These are phyloP conservation scores for Diplocarpon mali DNA, from an alignment of 2,329 filamentous ascomycete species.

Conservation along the genomic window DNA sequence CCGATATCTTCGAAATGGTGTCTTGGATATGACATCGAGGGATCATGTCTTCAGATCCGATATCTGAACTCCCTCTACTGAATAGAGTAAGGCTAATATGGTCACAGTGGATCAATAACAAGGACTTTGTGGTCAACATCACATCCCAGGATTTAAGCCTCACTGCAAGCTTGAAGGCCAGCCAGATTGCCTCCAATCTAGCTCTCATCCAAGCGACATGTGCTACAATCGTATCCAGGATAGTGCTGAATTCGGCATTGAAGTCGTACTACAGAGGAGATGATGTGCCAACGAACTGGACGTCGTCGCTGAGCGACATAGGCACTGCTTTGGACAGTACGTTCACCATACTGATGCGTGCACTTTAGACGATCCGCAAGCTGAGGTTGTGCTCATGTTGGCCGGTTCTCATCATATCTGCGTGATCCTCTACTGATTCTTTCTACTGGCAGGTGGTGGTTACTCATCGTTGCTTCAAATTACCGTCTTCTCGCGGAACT, in stretches of 20 bases:
- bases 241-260: slow-evolving; percentile 46
- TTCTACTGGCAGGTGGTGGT: slow-evolving; percentile 34
- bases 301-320: slow-evolving; percentile 50
- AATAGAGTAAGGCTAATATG: no score
- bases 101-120: slow-evolving; percentile 41
- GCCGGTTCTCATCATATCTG: no score
- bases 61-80: no score
- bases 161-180: slow-evolving; percentile 77
- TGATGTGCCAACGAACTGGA: slow-evolving; percentile 48
- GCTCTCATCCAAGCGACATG: slow-evolving; percentile 68
- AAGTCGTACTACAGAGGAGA: slow-evolving; percentile 44
- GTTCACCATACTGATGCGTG: background rate
- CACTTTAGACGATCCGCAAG: background rate
- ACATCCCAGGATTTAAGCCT: slow-evolving; percentile 55
- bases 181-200: slow-evolving; percentile 68
- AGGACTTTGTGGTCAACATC: slow-evolving; percentile 47
- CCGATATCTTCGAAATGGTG: no score
- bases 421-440: background rate
- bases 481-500: slow-evolving; percentile 60
- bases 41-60: no score
- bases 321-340: slow-evolving; percentile 46
- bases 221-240: slow-evolving; percentile 56
- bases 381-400: no score
- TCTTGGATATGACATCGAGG: no score
- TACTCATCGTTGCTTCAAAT: slow-evolving; percentile 52